Evolutionary conservation across 805 yeast genomes (phyloP).

Genomic region (Myxozyma neglecta): DNA sequence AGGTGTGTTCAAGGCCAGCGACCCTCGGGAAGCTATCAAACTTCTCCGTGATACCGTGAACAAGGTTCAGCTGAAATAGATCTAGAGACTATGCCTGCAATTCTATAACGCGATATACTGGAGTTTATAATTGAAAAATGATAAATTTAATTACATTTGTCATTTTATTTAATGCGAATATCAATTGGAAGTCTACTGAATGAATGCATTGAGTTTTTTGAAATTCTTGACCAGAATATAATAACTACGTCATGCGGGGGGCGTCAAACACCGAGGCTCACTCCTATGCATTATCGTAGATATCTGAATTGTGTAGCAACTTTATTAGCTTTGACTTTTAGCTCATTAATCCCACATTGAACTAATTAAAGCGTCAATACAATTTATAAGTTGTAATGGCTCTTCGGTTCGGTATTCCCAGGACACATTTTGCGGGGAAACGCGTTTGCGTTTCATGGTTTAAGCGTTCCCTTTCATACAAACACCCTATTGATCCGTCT

Average conservation of each 20-base stretch:
- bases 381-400: too few species aligned
- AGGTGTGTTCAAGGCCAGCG: constrained; percentile 80
- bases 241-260: not conserved
- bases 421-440: not conserved
- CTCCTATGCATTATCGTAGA: too few species aligned
- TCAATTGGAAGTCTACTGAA: too few species aligned
- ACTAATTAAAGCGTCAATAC: too few species aligned
- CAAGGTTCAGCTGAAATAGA: constrained; percentile 18
- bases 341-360: too few species aligned
- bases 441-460: not conserved
- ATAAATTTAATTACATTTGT: too few species aligned
- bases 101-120: not conserved
- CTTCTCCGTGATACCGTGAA: constrained; percentile 65
- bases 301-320: too few species aligned
- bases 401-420: too few species aligned
- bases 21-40: constrained; percentile 73
- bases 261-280: not conserved
- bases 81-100: not conserved
- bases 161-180: too few species aligned
- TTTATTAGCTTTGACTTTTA: too few species aligned
- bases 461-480: not conserved
- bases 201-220: not conserved
- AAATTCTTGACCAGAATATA: not conserved
- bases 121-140: too few species aligned
- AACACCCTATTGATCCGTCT: not conserved